These are phyloP conservation scores for Pezicula carpinea DNA, from an alignment of 2,329 filamentous ascomycete genomes.

Conservation along the genomic window DNA sequence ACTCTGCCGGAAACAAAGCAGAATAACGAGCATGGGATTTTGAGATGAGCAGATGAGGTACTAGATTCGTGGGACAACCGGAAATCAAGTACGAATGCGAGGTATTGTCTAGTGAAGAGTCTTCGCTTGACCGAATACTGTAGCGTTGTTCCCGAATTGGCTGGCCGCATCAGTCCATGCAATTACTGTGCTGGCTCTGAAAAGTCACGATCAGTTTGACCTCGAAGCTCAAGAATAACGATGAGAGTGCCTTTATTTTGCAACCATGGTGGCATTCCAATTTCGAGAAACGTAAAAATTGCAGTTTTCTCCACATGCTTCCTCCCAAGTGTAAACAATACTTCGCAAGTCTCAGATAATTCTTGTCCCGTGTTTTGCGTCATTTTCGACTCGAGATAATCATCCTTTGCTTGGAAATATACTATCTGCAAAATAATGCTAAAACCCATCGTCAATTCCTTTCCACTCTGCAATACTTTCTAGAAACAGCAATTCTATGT, in stretches of 20 bases:
- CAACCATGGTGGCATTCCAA: conserved; percentile 17
- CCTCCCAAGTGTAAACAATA: not conserved
- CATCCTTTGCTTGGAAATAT: no score
- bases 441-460: no score
- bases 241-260: conserved; percentile 19
- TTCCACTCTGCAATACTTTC: no score
- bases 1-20: no score
- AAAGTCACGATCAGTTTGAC: conserved; percentile 12
- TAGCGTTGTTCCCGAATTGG: no score
- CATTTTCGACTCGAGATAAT: no score
- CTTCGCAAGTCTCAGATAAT: conserved; percentile 5
- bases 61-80: no score
- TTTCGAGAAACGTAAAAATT: conserved; percentile 4
- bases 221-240: conserved; percentile 24
- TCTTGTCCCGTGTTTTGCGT: not conserved
- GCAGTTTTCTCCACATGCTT: not conserved
- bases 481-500: no score
- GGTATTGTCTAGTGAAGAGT: conserved; percentile 17
- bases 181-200: conserved; percentile 13
- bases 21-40: no score
- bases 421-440: no score
- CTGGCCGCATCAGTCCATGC: conserved; percentile 28
- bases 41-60: no score
- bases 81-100: conserved; percentile 19
- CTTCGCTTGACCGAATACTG: conserved; percentile 20